Percentiles rank a stretch among this genome's conserved stretches.
phyloP scores from a whole-genome alignment of 768 basidiomycete genomes.

The Kwoniella shandongensis region DNA sequence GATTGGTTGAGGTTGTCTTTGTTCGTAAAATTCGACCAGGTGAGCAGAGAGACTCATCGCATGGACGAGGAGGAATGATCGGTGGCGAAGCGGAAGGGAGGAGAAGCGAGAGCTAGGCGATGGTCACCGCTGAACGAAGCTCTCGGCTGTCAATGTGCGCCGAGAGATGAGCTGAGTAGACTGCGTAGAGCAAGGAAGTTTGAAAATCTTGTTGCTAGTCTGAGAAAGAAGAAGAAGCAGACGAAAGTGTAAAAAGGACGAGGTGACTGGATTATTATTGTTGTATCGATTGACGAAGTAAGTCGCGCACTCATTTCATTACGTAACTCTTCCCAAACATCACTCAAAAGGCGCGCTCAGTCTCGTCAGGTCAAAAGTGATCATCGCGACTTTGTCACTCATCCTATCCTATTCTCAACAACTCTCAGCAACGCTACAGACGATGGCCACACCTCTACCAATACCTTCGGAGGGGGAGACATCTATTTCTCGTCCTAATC shows the following conservation, averaged over 20 bases:
- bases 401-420: too few species aligned
- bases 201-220: too few species aligned
- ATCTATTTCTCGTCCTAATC: conserved; percentile 23
- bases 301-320: background rate
- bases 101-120: conserved; percentile 1
- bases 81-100: conserved; percentile 5
- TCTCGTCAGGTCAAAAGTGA: too few species aligned
- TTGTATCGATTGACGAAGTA: conserved; percentile 4
- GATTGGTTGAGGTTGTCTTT: conserved; percentile 27
- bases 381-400: too few species aligned
- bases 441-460: conserved; percentile 22
- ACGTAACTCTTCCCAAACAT: too few species aligned
- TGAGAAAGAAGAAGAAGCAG: background rate
- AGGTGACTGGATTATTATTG: conserved; percentile 1
- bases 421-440: too few species aligned
- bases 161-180: too few species aligned
- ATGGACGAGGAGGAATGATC: background rate
- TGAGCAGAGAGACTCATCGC: conserved; percentile 42
- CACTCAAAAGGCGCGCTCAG: too few species aligned
- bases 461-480: background rate
- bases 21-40: conserved; percentile 42
- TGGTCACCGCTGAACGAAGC: too few species aligned
- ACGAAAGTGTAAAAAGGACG: too few species aligned
- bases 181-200: too few species aligned
- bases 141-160: too few species aligned